Evolutionary conservation across 2,329 filamentous ascomycete species (phyloP).

Genomic region (Calonectria naviculata): DNA sequence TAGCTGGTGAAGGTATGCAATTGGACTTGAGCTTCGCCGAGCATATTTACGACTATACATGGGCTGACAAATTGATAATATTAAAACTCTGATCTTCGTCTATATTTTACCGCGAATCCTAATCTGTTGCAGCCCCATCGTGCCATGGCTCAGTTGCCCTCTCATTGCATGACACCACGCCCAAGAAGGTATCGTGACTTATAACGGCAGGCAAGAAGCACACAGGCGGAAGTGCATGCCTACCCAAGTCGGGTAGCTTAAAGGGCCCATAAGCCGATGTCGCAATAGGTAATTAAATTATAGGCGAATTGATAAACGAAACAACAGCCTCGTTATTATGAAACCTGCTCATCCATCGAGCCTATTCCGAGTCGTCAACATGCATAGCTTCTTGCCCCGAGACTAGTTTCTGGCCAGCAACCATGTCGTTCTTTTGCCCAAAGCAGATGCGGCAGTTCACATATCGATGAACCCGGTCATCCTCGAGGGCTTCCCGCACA

Average conservation of each 20-base stretch:
- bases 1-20: not conserved
- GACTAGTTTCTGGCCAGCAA: not conserved
- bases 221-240: not conserved
- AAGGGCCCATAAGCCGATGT: not conserved
- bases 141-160: not conserved
- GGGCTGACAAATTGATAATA: not conserved
- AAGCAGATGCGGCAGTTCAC: constrained; percentile 55
- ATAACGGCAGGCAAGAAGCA: not conserved
- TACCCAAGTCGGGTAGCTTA: not conserved
- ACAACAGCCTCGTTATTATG: not conserved
- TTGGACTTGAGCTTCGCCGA: not conserved
- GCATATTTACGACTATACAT: not conserved
- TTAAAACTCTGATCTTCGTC: not conserved
- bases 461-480: constrained; percentile 53
- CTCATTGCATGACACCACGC: not conserved
- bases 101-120: not conserved
- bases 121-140: not conserved
- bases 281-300: not conserved
- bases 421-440: constrained; percentile 51
- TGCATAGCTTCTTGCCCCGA: not conserved
- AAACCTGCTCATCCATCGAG: not conserved
- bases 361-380: not conserved
- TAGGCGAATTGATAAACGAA: not conserved
- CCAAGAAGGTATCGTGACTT: not conserved
- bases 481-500: constrained; percentile 47